Evolutionary conservation across 1,284 basidiomycete genomes (phyloP).

Genomic region (Ceratobasidium sp.): DNA sequence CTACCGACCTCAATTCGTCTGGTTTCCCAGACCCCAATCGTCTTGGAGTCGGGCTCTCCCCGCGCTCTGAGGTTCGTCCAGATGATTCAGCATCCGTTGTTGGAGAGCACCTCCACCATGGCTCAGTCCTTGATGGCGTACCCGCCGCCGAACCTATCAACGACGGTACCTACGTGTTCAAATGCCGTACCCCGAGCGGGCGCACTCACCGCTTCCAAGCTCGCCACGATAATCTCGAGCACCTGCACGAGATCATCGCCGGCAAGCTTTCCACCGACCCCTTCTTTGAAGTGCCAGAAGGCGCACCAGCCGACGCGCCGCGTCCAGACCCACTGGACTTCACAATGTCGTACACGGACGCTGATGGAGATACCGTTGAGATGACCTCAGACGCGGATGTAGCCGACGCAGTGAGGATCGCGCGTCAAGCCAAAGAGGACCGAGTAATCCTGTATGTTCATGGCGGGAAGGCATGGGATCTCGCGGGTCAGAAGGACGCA

Average conservation of each 20-base stretch:
- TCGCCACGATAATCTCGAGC: constrained; percentile 93
- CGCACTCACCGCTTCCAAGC: constrained; percentile 99
- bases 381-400: constrained; percentile 92
- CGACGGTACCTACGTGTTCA: constrained; percentile 99
- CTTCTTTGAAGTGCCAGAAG: constrained; percentile 83
- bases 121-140: constrained; percentile 46
- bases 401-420: constrained; percentile 87
- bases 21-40: constrained; percentile 54
- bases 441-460: constrained; percentile 93
- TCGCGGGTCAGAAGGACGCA: constrained; percentile 70
- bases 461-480: constrained; percentile 92
- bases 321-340: constrained; percentile 90
- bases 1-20: constrained; percentile 70
- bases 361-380: constrained; percentile 94
- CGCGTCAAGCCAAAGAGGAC: constrained; percentile 81
- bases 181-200: constrained; percentile 96
- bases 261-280: constrained; percentile 93
- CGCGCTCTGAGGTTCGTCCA: constrained; percentile 86
- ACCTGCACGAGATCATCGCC: constrained; percentile 90
- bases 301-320: constrained; percentile 52
- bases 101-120: constrained; percentile 77
- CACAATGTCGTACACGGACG: constrained; percentile 92
- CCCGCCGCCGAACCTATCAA: constrained; percentile 73
- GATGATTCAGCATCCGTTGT: constrained; percentile 93
- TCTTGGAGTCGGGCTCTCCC: constrained; percentile 67